These are phyloP conservation scores for Cenchrus americanus DNA, from an alignment of 176 grass and related monocot genomes.

Conservation along the genomic window DNA sequence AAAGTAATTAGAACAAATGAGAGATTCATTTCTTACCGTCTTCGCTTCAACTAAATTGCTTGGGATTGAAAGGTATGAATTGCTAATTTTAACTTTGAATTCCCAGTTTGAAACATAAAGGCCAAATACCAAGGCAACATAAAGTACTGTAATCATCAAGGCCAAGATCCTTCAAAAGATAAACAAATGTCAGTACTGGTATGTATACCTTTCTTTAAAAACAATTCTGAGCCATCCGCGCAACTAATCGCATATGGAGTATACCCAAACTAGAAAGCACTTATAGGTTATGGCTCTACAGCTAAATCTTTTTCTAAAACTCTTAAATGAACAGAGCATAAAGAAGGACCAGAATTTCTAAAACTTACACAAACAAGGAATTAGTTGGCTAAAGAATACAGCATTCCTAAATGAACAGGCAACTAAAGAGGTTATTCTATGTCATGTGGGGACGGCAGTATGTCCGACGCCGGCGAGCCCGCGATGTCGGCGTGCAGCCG, in stretches of 20 bases:
- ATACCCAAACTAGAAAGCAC: neutral
- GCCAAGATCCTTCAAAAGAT: conserved; percentile 70
- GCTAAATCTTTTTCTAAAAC: neutral
- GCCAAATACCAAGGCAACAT: conserved; percentile 72
- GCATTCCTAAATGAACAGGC: neutral
- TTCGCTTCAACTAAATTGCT: conserved; percentile 45
- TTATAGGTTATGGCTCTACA: neutral
- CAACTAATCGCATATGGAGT: conserved; percentile 4
- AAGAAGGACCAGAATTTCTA: neutral
- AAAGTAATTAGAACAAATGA: neutral
- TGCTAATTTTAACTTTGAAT: conserved; percentile 70
- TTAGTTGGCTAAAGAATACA: neutral
- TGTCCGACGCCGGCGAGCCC: too few relatives aligned
- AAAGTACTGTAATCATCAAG: conserved; percentile 62
- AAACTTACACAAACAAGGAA: conserved; percentile 1
- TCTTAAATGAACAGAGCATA: conserved; percentile 8
- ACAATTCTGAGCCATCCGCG: conserved; percentile 1
- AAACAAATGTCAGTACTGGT: conserved; percentile 37
- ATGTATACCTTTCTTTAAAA: conserved; percentile 15
- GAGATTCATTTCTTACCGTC: conserved; percentile 52
- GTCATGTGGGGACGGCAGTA: too few relatives aligned
- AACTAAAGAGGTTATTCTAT: conserved; percentile 11
- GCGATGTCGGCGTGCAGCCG: too few relatives aligned
- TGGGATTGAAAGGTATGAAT: conserved; percentile 51
- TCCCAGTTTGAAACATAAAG: conserved; percentile 88